Conservation (phyloP, 2,329 filamentous ascomycete species). For the Sclerotinia spermophila region DNA sequence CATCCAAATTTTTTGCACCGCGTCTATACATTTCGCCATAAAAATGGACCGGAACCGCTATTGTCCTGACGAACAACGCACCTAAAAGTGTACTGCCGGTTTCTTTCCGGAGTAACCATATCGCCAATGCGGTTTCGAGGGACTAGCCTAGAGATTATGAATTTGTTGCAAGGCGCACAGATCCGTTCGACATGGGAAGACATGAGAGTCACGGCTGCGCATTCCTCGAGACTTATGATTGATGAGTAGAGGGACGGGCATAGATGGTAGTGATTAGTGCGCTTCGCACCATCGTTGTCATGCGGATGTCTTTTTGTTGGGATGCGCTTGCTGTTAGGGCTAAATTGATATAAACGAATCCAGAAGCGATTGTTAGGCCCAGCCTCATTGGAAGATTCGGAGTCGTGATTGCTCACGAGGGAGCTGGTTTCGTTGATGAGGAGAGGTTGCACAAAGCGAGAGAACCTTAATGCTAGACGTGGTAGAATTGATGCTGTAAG, state of each 20-base stretch:
- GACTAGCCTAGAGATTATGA: slow-evolving; percentile 42
- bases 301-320: slow-evolving; percentile 29
- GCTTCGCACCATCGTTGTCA: slow-evolving; percentile 18
- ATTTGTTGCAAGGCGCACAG: slow-evolving; percentile 26
- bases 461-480: slow-evolving; percentile 25
- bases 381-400: slow-evolving; percentile 21
- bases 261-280: neutral
- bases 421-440: slow-evolving; percentile 23
- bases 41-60: neutral
- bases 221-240: slow-evolving; percentile 13
- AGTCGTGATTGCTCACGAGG: slow-evolving; percentile 17
- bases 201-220: slow-evolving; percentile 44
- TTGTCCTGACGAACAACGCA: neutral
- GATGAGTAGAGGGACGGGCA: neutral
- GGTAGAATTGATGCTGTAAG: slow-evolving; percentile 22
- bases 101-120: slow-evolving; percentile 39
- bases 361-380: slow-evolving; percentile 26
- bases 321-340: slow-evolving; percentile 26
- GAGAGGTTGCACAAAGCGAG: slow-evolving; percentile 28
- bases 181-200: slow-evolving; percentile 39
- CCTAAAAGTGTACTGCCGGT: slow-evolving; percentile 26
- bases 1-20: neutral
- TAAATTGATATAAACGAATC: slow-evolving; percentile 26
- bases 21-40: neutral
- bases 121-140: slow-evolving; percentile 39